Evolutionary conservation across 768 basidiomycete genomes (phyloP), one percentile per base, ranked within the genome.

Genomic region (Podaxis rugospora): DNA sequence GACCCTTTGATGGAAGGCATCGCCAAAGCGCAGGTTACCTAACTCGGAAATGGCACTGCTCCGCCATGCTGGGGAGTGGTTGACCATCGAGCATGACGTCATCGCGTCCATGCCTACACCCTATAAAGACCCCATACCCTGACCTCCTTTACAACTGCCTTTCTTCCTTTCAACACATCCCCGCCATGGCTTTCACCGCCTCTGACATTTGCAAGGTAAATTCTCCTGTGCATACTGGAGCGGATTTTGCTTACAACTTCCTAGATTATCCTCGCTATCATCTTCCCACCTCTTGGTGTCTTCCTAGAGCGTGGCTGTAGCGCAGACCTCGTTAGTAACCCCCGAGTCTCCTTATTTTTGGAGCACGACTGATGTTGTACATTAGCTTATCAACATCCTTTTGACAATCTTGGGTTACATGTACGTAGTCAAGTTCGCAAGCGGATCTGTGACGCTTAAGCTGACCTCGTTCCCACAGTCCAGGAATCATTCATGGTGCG

Each of bases 251-350:
- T 65, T 74, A 54, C 50, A 10, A 32, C 27, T 40, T 63, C 55
- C 23, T 50, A 89, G 85, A 75, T 77, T 64, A 65, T 81, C 62
- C 67, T 85, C 57, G 90, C 90, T 62, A 79, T 93, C 74, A 66
- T 92, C 70, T 67, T 93, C 13, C 92, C 93, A 9, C 94, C 94
- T 61, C 70, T 96, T 2, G 93, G 88, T 59, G 94, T 96, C 25
- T 93, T 94, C 76, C 75, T 95, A 25, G 93, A 95, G 76, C 82
- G 91, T 56, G 94, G 94, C 25, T 95, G 92, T 70, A 76, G 78
- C 37, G 84, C 82, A 21, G 92, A 95, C 71, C 73, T 95, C 47
- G 85, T 90, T 67, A 55, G 86, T 82, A 42, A 55, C 28, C 36
- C 28, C 13, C 14, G 16, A 23, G 18, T 52, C 47, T 54, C 46